A percentile compares a stretch with the other conserved stretches of the same genome.
These are phyloP conservation scores for Monosporozyma unispora DNA, from an alignment of 805 yeast genomes.

Conservation along the genomic window DNA sequence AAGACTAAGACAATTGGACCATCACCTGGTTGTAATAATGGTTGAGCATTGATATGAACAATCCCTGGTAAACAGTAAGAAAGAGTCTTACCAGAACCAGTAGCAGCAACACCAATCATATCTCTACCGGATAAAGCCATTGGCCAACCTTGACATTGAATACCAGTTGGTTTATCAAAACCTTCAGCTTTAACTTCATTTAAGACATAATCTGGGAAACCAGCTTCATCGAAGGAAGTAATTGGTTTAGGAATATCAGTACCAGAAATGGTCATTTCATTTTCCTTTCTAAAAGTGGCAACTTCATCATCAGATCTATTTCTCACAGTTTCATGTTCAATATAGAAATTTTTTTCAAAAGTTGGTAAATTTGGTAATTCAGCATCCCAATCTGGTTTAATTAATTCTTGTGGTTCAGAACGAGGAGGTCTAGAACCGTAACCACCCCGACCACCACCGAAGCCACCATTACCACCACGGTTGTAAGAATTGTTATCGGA, in stretches of 20 bases:
- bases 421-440: slow-evolving; percentile 30
- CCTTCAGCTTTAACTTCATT: slow-evolving; percentile 85
- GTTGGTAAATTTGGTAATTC: slow-evolving; percentile 56
- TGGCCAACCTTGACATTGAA: slow-evolving; percentile 99
- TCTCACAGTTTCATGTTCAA: slow-evolving; percentile 72
- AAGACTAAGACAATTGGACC: slow-evolving; percentile 94
- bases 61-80: slow-evolving; percentile 95
- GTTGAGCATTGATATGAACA: slow-evolving; percentile 97
- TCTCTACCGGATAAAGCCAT: slow-evolving; percentile 99
- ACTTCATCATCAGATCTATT: slow-evolving; percentile 69
- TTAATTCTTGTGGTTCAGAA: slow-evolving; percentile 29
- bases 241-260: slow-evolving; percentile 89
- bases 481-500: slow-evolving; percentile 32
- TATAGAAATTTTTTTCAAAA: slow-evolving; percentile 92
- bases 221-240: slow-evolving; percentile 89
- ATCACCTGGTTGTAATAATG: slow-evolving; percentile 84
- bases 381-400: slow-evolving; percentile 72
- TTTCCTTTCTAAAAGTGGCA: slow-evolving; percentile 62
- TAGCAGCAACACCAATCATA: slow-evolving; percentile 97
- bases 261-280: slow-evolving; percentile 83
- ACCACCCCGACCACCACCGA: slow-evolving; percentile 35
- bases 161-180: slow-evolving; percentile 88
- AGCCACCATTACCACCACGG: slow-evolving; percentile 21
- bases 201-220: slow-evolving; percentile 91
- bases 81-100: slow-evolving; percentile 98